Percentiles rank a stretch among this genome's conserved stretches.
Evolutionary conservation across 164 flowering plant species (phyloP).

Genomic region (Vitis labrusca): DNA sequence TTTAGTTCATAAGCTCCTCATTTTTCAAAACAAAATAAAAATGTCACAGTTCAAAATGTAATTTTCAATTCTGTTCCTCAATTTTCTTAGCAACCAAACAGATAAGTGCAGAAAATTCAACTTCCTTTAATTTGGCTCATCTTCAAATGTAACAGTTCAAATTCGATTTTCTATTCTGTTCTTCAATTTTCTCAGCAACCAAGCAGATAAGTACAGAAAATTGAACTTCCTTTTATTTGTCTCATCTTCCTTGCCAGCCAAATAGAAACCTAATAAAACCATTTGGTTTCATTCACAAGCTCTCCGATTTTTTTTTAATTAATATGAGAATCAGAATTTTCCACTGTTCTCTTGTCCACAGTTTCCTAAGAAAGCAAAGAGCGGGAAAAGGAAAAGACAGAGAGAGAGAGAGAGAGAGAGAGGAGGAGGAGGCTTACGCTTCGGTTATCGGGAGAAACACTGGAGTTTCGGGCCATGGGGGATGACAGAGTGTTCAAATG

Average conservation of each 20-base stretch:
- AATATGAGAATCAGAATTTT: too few relatives aligned
- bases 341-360: background rate
- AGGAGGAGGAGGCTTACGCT: slow-evolving; percentile 20
- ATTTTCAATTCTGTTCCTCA: background rate
- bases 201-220: too few relatives aligned
- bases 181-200: background rate
- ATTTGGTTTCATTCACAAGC: too few relatives aligned
- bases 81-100: background rate
- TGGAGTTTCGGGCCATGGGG: slow-evolving; percentile 33
- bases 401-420: background rate
- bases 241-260: too few relatives aligned
- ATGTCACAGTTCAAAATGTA: background rate
- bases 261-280: too few relatives aligned
- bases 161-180: too few relatives aligned
- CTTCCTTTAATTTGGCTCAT: too few relatives aligned
- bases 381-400: background rate
- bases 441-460: slow-evolving; percentile 24
- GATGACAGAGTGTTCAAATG: slow-evolving; percentile 22
- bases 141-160: too few relatives aligned
- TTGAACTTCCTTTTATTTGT: too few relatives aligned
- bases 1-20: too few relatives aligned
- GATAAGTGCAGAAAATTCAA: background rate
- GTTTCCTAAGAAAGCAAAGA: background rate
- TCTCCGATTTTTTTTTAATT: too few relatives aligned
- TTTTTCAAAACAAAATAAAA: too few relatives aligned